Evolutionary conservation across 345 rosid genomes (phyloP), one percentile per base, ranked within the genome.

Genomic region (Clausena lansium): DNA sequence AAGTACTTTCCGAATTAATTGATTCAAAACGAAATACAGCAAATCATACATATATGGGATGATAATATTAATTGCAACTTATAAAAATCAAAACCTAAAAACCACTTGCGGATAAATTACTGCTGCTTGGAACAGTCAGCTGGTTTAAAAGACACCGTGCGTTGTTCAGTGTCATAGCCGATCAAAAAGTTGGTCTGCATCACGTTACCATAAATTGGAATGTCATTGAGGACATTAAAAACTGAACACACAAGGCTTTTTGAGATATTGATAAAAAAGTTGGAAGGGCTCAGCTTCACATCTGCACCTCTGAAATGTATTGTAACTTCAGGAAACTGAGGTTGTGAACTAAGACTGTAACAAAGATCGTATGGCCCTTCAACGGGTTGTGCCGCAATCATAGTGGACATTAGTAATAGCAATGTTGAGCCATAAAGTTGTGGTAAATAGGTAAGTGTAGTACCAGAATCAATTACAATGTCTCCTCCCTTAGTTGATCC

Each of bases 401-500:
- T 35, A 0, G 38, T 59, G 5, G 62, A 63, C 2, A 86, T 77
- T 6, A 81, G 81, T 3, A 80, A 11, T 1, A 71, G 76, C 74
- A 89, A 14, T 19, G 59, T 30, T 8, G 61, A 11, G 69, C 60
- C 81, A 36, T 84, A 86, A 5, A 70, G 83, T 1, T 47, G 15
- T 0, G 88, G 89, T 0, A 87, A 58, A 1, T 86, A 9, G 1
- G 93, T 89, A n/a, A 84, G 60, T 3, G 94, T 87, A 4, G 90
- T 88, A 9, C 98, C 93, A 0, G 93, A 91, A 71, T 93, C 96
- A 30, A 90, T 84, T 50, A 91, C 82, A 25, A 88, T 88, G 87
- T 90, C 88, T 6, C 91, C 94, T 1, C 70, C 60, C 6, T 27
- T 9, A 7, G 19, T 5, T 52, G 57, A 52, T 76, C 73, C 83